Base-by-base conservation (phyloP, 257 asterid genomes). In the Lycium ferocissimum region DNA sequence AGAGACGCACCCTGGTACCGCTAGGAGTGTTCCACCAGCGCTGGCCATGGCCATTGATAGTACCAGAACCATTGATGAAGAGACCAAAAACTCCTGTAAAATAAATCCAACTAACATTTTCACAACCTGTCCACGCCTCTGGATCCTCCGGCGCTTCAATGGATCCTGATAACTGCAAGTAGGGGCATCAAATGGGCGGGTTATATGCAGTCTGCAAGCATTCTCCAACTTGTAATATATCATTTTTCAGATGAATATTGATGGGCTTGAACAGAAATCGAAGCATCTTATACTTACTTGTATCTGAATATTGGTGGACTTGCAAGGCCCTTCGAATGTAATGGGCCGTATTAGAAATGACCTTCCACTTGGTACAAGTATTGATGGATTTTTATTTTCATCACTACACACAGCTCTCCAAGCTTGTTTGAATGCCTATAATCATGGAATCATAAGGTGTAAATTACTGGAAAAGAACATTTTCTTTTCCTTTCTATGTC, bases 241-340 rank as follows among this genome's bases (percentile, higher is more conserved):
- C 5, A 2, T 40, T 40, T 40, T 40, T 40, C 5, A 40, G 43
- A 49, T 7, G 54, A 49, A 49, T 6, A 51, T 7, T 51, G 13
- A 7, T 7, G 56, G 8, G 8, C 10, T 7, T 51, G 13, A 56
- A 56, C 7, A 56, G 26, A 58, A 17, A 63, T 9, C 6, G 61
- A 73, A 73, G 20, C 14, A 66, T 14, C 10, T 66, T 14, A 2
- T 7, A 75, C 70, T 71, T 72, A 82, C 88, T 65, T 61, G 33
- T 47, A 85, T 14, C 17, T 51, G 65, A 45, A 85, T 53, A 49
- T 4, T 37, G 9, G 33, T 12, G 35, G 83, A 35, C 35, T 82
- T 71, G 59, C 88, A 85, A 49, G 88, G 88, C 18, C 88, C 88
- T 72, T 49, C 51, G 11, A 85, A 85, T n/a, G 57, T 62, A 18